phyloP scores from a whole-genome alignment of 768 basidiomycete species.

The Lyophyllum semitale region DNA sequence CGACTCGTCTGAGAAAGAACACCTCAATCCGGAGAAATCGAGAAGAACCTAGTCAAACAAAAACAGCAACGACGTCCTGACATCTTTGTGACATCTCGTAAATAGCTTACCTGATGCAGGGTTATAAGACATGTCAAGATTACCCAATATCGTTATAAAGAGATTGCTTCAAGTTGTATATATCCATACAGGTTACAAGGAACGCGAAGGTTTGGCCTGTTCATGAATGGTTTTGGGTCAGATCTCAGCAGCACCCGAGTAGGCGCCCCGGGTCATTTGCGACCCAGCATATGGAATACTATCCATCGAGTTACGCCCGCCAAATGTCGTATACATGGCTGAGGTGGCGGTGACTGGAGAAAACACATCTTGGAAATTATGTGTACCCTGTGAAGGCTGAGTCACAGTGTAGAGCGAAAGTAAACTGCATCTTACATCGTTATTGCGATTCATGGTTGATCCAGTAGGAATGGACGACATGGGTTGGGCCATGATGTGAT shows the following conservation, averaged over 20 bases:
- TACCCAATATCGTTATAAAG: not conserved
- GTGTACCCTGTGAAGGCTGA: slow-evolving; percentile 5
- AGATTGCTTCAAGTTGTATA: not conserved
- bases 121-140: not conserved
- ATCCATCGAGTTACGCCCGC: slow-evolving; percentile 31
- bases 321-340: slow-evolving; percentile 29
- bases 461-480: slow-evolving; percentile 9
- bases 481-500: slow-evolving; percentile 4
- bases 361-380: slow-evolving; percentile 20
- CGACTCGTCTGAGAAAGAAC: not conserved
- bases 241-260: slow-evolving; percentile 33
- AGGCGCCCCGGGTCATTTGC: slow-evolving; percentile 23
- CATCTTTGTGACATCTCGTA: too few species aligned
- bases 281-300: slow-evolving; percentile 23
- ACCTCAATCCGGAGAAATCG: not conserved
- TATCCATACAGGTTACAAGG: not conserved
- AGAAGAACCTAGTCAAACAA: not conserved
- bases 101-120: too few species aligned
- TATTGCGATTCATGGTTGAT: not conserved
- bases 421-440: not conserved
- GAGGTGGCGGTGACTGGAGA: slow-evolving; percentile 27
- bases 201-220: not conserved
- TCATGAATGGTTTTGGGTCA: slow-evolving; percentile 12
- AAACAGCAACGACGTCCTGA: not conserved
- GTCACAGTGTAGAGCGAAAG: not conserved